phyloP scores from a whole-genome alignment of 192 early-diverging fungal genomes.

The Mortierella antarctica region DNA sequence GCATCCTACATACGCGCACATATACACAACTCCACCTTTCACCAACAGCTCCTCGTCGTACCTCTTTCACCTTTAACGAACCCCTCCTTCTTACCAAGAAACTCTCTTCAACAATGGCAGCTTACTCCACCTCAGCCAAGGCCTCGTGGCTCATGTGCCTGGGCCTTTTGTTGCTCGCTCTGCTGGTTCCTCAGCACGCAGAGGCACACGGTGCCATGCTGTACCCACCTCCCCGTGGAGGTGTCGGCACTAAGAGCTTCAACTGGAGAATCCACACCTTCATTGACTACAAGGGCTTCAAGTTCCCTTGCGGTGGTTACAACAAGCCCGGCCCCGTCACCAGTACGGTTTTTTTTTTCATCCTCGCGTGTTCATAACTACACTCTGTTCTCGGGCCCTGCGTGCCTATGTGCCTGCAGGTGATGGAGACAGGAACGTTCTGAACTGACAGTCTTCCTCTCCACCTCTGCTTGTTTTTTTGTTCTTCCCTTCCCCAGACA shows the following conservation, averaged over 20 bases:
- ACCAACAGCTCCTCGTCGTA: background rate
- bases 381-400: background rate
- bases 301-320: conserved; percentile 38
- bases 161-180: conserved; percentile 15
- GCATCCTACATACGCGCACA: no score
- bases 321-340: conserved; percentile 27
- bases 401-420: background rate
- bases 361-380: background rate
- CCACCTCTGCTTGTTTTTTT: background rate
- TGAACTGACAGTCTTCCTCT: no score
- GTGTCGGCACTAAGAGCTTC: conserved; percentile 25
- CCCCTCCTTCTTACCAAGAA: background rate
- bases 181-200: conserved; percentile 20
- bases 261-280: conserved; percentile 35
- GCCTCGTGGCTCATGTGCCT: conserved; percentile 32
- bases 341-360: background rate
- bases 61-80: background rate
- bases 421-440: no score
- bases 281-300: conserved; percentile 25
- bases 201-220: conserved; percentile 45
- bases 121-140: conserved; percentile 12
- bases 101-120: conserved; percentile 12
- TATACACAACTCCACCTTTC: background rate
- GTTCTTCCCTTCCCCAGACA: conserved; percentile 1
- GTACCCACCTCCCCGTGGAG: conserved; percentile 38